Percentiles rank a stretch among this genome's conserved stretches.
Conservation (phyloP, 2,329 filamentous ascomycete species). For the Orbilia brochopaga region DNA sequence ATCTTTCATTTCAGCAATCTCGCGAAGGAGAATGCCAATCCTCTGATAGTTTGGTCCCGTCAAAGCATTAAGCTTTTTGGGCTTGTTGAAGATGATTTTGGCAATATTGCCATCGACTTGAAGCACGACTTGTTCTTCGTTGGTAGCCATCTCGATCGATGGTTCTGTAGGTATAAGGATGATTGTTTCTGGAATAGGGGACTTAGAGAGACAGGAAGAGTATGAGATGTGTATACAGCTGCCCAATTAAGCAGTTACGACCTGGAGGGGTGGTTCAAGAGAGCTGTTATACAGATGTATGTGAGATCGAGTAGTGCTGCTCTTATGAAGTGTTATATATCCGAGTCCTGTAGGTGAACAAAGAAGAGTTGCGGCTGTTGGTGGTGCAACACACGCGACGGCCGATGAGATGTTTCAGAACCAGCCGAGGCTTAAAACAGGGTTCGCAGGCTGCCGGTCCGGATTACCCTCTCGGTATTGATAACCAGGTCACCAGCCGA, state of each 20-base stretch:
- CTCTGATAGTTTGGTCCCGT: constrained; percentile 75
- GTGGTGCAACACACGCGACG: constrained; percentile 8
- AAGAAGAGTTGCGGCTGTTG: not conserved
- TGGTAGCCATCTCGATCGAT: constrained; percentile 33
- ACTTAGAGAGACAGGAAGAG: too few species aligned
- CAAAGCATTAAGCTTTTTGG: constrained; percentile 86
- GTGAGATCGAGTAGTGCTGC: too few species aligned
- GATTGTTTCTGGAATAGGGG: too few species aligned
- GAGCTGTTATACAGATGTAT: too few species aligned
- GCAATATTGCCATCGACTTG: constrained; percentile 63
- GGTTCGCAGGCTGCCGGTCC: constrained; percentile 15
- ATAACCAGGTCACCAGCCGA: not conserved
- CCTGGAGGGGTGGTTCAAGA: too few species aligned
- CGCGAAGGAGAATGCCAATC: constrained; percentile 73
- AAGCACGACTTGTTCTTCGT: constrained; percentile 36
- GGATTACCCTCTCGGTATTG: constrained; percentile 4
- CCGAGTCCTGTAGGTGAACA: not conserved
- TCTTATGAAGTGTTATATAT: not conserved
- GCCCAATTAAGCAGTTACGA: too few species aligned
- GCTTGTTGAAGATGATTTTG: constrained; percentile 83
- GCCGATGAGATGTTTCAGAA: constrained; percentile 19
- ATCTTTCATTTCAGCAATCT: constrained; percentile 78
- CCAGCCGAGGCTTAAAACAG: constrained; percentile 40
- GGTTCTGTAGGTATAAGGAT: not conserved
- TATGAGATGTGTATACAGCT: too few species aligned